These are phyloP conservation scores for Papiliotrema terrestris DNA, from an alignment of 1,284 basidiomycete species.

Conservation along the genomic window DNA sequence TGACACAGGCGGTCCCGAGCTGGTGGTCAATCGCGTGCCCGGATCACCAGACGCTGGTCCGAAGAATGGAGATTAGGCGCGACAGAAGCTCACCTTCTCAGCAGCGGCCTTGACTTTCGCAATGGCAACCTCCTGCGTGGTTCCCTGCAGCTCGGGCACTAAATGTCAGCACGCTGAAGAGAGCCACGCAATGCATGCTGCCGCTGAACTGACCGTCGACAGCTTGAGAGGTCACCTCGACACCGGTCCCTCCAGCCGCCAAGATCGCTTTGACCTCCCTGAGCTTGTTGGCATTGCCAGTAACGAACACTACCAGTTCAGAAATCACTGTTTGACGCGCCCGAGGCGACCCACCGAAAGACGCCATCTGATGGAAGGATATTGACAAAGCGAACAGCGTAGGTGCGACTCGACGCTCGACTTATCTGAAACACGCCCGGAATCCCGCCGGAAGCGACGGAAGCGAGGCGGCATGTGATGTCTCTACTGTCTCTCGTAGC, in stretches of 20 bases:
- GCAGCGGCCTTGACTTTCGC: constrained; percentile 86
- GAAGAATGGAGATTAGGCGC: background rate
- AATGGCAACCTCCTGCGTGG: constrained; percentile 81
- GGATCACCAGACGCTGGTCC: no score
- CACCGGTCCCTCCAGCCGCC: constrained; percentile 35
- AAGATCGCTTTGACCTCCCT: constrained; percentile 67
- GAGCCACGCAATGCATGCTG: no score
- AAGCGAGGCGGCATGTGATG: no score
- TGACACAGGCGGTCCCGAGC: constrained; percentile 84
- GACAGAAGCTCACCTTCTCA: constrained; percentile 57
- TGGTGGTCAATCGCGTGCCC: constrained; percentile 27
- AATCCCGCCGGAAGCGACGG: background rate
- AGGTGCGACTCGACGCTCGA: background rate
- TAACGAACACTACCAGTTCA: constrained; percentile 79
- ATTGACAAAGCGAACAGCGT: background rate
- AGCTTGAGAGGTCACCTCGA: constrained; percentile 38
- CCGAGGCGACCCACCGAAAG: constrained; percentile 9
- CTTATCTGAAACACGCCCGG: background rate
- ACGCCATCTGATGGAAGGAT: background rate
- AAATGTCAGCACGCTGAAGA: background rate
- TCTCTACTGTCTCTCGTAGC: no score
- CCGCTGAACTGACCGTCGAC: constrained; percentile 38
- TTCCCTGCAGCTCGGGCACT: constrained; percentile 94
- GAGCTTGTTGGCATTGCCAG: constrained; percentile 91
- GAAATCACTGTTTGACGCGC: no score